Evolutionary conservation across 805 yeast genomes (phyloP), one percentile per base, ranked within the genome.

Genomic region (Candida michaelii): DNA sequence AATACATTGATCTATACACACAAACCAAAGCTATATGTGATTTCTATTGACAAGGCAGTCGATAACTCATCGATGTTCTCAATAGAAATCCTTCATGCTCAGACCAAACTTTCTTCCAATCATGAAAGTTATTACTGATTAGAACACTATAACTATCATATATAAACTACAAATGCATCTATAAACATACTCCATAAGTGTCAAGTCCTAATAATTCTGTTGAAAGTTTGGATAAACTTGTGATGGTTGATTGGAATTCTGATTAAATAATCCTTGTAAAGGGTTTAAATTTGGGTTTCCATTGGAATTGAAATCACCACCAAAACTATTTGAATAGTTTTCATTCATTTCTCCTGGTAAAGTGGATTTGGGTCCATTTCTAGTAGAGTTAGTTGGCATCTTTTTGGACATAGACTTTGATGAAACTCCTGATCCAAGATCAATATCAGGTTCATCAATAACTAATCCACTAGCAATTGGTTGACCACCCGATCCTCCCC

Each of bases 361-460:
- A 33, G 48, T 53, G 4, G 95, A 85, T 58, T 83, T 81, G 24
- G 95, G 95, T 3, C 95, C 96, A 62, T 84, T 83, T 66, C 86
- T 79, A 4, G 89, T 79, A 14, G 88, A 81, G 62, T 89, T 89
- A 4, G 96, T 88, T 13, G 96, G 96, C 95, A 89, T 86, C 60
- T 88, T 86, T 65, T 82, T 82, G 9, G 95, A 84, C 65, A 88
- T 88, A 14, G 96, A 89, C 63, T 90, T 90, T 3, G 96, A 87
- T 1, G 96, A 84, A 38, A 88, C 86, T 48, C 97, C 97, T 36
- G 88, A 82, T 39, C 98, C 98, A 42, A 93, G 87, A 61, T 90
- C 97, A 54, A 91, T 93, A 67, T 93, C 99, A 2, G 99, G 99
- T 66, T 93, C 99, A 62, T 93, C 98, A 59, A 93, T 79, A 12